phyloP scores from a whole-genome alignment of 1,284 basidiomycete species.

The Inonotus hispidus region DNA sequence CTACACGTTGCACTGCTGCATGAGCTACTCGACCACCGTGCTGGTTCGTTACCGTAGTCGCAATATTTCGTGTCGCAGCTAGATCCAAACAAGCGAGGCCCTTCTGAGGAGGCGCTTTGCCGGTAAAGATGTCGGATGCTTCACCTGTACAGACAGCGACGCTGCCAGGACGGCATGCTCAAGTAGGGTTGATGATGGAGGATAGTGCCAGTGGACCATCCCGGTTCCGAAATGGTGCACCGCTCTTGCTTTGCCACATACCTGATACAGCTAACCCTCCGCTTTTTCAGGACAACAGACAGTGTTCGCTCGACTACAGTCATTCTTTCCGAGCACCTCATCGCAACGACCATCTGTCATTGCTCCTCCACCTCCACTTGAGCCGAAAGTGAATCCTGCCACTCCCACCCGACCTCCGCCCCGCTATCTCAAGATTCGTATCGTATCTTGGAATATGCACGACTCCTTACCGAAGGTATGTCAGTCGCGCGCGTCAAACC shows the following conservation, averaged over 20 bases:
- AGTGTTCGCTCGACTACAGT: conserved; percentile 4
- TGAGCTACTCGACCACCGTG: background rate
- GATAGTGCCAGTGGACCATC: background rate
- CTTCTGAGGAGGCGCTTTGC: background rate
- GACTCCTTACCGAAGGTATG: conserved; percentile 65
- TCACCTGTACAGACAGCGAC: background rate
- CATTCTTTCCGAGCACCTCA: conserved; percentile 6
- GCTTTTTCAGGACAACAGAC: conserved; percentile 3
- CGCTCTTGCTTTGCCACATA: background rate
- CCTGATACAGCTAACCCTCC: background rate
- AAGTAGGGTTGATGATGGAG: background rate
- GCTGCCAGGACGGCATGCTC: background rate
- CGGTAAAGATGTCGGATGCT: conserved; percentile 1
- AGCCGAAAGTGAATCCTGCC: background rate
- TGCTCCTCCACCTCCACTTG: background rate
- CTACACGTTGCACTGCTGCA: background rate
- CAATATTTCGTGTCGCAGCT: background rate
- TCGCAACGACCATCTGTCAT: background rate
- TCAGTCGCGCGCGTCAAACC: background rate
- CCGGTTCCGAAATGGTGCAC: background rate
- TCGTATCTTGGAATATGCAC: conserved; percentile 73
- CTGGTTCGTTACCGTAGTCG: too few relatives aligned
- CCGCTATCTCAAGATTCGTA: conserved; percentile 43
- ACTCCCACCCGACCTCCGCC: conserved; percentile 27
- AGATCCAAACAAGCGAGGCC: background rate